Evolutionary conservation across 805 yeast genomes (phyloP), one percentile per base, ranked within the genome.

Genomic region (Starmerella stigmatis): DNA sequence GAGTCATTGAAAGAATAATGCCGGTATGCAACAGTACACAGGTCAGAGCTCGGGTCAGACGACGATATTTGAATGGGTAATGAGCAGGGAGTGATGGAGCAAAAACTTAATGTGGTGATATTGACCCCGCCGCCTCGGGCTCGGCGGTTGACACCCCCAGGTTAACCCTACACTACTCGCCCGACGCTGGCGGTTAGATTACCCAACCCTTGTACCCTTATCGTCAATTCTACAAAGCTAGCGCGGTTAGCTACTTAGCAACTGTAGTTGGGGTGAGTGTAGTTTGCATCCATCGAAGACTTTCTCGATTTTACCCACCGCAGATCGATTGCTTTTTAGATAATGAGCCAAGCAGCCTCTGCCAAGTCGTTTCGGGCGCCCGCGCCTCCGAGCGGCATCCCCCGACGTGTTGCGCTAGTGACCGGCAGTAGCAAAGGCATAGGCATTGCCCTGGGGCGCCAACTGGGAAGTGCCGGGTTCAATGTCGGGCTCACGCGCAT

Each of bases 361-460:
- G 3, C 27, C 5, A 10, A 9, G 19, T 26, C 44, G 13, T 15
- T 40, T 22, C 28, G 13, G 3, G 46, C 43, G 2, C 45, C 47
- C 19, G 3, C 23, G 11, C 45, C 50, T 2, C 47, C 44, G 15
- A 8, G 15, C 6, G 47, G 47, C 17, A 27, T 36, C 9, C 31
- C 43, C 10, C 46, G 52, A 4, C 49, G 52, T 10, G 42, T 35
- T 9, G 53, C 53, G 13, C 41, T 50, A 4, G 49, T 50, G 5
- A 50, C 53, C 2, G 53, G 53, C 17, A 47, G 50, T 33, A 46
- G 50, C 34, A 28, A 37, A 21, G 53, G 53, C 15, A 47, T 50
- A n/a, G 53, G 53, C 15, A 23, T 47, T 7, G 51, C 49, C n/a
- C 47, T 47, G 15, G 51, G 49, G 22, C 51, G 49, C 16, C 41